Evolutionary conservation across 805 yeast genomes (phyloP).

Genomic region (Cyberlindnera americana): DNA sequence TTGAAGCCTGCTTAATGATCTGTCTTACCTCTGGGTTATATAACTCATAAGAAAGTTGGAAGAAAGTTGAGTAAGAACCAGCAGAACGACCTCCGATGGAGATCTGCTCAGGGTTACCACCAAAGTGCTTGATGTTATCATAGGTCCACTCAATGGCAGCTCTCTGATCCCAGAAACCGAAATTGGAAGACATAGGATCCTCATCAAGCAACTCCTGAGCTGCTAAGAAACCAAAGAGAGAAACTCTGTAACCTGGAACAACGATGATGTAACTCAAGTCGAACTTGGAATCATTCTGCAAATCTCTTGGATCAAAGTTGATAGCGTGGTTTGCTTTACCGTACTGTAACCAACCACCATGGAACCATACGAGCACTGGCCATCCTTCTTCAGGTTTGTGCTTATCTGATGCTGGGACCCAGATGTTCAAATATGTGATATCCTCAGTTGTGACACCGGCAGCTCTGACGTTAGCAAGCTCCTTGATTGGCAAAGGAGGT

Average conservation of each 20-base stretch:
- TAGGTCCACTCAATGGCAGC: constrained; percentile 45
- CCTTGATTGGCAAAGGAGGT: constrained; percentile 12
- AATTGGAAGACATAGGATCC: constrained; percentile 30
- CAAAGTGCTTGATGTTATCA: constrained; percentile 39
- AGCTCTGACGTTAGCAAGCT: constrained; percentile 13
- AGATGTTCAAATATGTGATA: constrained; percentile 35
- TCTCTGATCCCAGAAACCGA: constrained; percentile 41
- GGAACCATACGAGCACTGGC: constrained; percentile 41
- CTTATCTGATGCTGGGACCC: constrained; percentile 34
- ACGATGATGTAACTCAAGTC: constrained; percentile 29
- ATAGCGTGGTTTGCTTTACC: constrained; percentile 17
- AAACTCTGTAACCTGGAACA: constrained; percentile 38
- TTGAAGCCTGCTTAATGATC: constrained; percentile 35
- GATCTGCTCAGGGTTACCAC: constrained; percentile 43
- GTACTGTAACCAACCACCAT: constrained; percentile 42
- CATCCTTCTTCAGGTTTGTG: constrained; percentile 34
- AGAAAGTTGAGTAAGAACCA: constrained; percentile 43
- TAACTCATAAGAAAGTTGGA: constrained; percentile 39
- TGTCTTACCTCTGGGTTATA: constrained; percentile 38
- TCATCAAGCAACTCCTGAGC: constrained; percentile 22
- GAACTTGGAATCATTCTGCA: constrained; percentile 31
- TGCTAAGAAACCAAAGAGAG: constrained; percentile 35
- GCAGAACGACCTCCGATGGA: constrained; percentile 47
- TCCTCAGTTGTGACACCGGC: constrained; percentile 27
- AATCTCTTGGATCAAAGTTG: constrained; percentile 15